Evolutionary conservation across 129 eudicot genomes (phyloP).

Genomic region (Lactuca saligna): DNA sequence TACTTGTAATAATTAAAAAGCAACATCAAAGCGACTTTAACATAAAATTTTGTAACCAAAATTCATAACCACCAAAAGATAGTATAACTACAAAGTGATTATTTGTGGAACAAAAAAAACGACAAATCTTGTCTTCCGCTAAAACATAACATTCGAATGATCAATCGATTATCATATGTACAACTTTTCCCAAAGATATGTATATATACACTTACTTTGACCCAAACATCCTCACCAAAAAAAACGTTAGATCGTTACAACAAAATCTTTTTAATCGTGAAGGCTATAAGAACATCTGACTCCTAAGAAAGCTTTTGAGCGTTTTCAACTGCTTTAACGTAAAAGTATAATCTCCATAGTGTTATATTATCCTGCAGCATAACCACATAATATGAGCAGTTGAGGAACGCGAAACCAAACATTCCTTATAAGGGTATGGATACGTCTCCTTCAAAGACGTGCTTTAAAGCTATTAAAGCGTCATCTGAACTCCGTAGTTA

Average conservation of each 20-base stretch:
- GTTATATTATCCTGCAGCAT: slow-evolving; percentile 56
- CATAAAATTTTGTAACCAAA: no score
- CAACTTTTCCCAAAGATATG: slow-evolving; percentile 3
- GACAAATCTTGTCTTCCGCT: neutral
- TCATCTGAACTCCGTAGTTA: no score
- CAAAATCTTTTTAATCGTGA: slow-evolving; percentile 3
- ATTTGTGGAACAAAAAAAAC: neutral
- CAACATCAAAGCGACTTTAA: no score
- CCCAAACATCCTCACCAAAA: neutral
- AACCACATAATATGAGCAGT: slow-evolving; percentile 3
- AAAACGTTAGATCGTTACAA: neutral
- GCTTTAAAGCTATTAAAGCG: no score
- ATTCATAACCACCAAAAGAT: no score
- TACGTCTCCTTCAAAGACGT: no score
- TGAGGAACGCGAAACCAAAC: no score
- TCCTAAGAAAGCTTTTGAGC: slow-evolving; percentile 40
- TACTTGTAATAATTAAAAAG: no score
- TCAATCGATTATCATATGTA: slow-evolving; percentile 1
- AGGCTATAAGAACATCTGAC: neutral
- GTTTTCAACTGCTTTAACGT: slow-evolving; percentile 50
- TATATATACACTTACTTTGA: slow-evolving; percentile 8
- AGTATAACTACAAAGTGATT: no score
- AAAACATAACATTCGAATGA: neutral
- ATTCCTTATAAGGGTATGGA: no score
- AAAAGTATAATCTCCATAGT: slow-evolving; percentile 75